Percentiles rank a stretch among this genome's conserved stretches.
phyloP scores from a whole-genome alignment of 176 grass and related monocot species.

The Melocanna baccifera region DNA sequence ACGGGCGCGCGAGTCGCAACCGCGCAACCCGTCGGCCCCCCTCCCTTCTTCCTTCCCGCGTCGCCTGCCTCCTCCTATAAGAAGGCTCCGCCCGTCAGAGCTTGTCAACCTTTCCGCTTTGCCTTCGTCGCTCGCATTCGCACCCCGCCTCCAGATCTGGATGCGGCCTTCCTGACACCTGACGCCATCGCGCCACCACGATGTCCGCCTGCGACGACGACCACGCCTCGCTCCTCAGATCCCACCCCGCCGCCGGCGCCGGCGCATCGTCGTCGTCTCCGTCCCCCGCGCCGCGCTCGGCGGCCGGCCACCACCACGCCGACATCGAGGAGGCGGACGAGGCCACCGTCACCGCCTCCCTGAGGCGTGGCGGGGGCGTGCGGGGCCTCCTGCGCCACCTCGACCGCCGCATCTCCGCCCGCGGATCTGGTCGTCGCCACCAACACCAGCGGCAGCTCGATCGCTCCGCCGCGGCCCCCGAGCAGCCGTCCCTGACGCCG shows the following conservation, averaged over 20 bases:
- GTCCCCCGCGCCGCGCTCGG: conserved; percentile 38
- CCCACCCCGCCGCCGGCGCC: neutral
- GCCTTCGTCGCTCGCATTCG: conserved; percentile 17
- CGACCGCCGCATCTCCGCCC: conserved; percentile 55
- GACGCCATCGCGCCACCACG: neutral
- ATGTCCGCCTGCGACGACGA: conserved; percentile 35
- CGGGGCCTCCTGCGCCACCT: conserved; percentile 73
- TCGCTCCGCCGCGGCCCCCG: conserved; percentile 9
- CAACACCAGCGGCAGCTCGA: conserved; percentile 35
- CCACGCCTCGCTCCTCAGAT: conserved; percentile 41
- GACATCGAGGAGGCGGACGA: conserved; percentile 31
- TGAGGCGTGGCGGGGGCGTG: conserved; percentile 56
- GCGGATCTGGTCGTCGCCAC: conserved; percentile 44
- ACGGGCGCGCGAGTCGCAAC: neutral
- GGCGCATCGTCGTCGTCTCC: neutral
- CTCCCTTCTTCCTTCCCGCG: neutral
- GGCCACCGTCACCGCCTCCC: conserved; percentile 40
- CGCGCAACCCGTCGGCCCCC: neutral
- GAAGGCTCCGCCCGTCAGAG: neutral
- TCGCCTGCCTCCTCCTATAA: conserved; percentile 15
- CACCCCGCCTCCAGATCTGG: conserved; percentile 41
- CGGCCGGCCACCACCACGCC: neutral
- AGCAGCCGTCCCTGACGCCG: conserved; percentile 9
- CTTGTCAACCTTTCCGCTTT: conserved; percentile 37
- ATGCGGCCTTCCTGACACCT: conserved; percentile 31